Conservation (phyloP, 441 rosid species). For the Aquilaria agallochum region DNA sequence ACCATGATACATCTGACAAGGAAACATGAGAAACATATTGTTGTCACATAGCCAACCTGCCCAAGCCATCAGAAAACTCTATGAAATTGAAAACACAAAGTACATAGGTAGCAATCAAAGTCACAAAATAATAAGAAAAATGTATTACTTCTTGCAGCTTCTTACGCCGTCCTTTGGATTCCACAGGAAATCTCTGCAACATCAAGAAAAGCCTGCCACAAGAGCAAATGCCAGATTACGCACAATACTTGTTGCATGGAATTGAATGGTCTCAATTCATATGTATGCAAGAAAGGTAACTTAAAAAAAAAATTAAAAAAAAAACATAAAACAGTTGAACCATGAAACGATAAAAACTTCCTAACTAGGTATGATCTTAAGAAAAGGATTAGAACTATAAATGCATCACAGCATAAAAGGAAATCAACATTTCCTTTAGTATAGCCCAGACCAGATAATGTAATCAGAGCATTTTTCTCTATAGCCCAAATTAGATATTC, state of each 20-base stretch:
- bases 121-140: slow-evolving; percentile 3
- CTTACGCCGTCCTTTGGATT: slow-evolving; percentile 90
- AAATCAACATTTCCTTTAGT: too few relatives aligned
- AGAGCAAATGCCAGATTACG: slow-evolving; percentile 7
- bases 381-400: too few relatives aligned
- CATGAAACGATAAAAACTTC: too few relatives aligned
- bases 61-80: slow-evolving; percentile 12
- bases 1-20: slow-evolving; percentile 89
- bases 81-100: slow-evolving; percentile 3
- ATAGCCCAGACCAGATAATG: too few relatives aligned
- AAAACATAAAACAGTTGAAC: too few relatives aligned
- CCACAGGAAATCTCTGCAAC: slow-evolving; percentile 93
- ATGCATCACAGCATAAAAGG: too few relatives aligned
- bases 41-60: slow-evolving; percentile 95
- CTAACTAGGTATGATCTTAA: too few relatives aligned
- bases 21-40: slow-evolving; percentile 87
- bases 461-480: too few relatives aligned
- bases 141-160: slow-evolving; percentile 78
- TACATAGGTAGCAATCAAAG: not conserved
- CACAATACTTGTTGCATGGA: not conserved
- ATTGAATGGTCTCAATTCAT: not conserved
- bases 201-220: slow-evolving; percentile 76
- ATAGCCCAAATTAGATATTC: too few relatives aligned
- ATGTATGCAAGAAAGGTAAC: too few relatives aligned
- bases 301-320: too few relatives aligned